phyloP scores from a whole-genome alignment of 2,329 filamentous ascomycete species.

The Colletotrichum spinosum region DNA sequence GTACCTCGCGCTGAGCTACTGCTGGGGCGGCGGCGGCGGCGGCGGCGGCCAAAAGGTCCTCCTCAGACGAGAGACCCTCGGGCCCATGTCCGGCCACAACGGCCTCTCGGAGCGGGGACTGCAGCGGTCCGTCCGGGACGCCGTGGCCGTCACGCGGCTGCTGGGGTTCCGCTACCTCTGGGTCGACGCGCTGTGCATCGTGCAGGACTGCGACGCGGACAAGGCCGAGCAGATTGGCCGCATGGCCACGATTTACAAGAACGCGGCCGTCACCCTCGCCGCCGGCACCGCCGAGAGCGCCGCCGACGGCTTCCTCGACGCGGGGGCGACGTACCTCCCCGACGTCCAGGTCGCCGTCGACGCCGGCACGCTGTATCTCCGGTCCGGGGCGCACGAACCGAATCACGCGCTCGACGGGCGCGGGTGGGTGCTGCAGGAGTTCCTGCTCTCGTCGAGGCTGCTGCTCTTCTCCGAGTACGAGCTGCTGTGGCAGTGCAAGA shows the following conservation, averaged over 20 bases:
- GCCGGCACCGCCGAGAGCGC: constrained; percentile 5
- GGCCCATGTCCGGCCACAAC: not conserved
- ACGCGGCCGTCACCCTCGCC: constrained; percentile 26
- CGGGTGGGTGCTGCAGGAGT: constrained; percentile 39
- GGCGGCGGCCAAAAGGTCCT: constrained; percentile 13
- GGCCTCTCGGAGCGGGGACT: not conserved
- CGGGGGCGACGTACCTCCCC: constrained; percentile 5
- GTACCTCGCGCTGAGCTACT: constrained; percentile 40
- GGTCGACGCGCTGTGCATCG: constrained; percentile 39
- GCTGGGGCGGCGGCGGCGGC: constrained; percentile 30
- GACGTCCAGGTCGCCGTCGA: not conserved
- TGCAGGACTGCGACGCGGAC: constrained; percentile 37
- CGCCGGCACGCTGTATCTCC: constrained; percentile 11
- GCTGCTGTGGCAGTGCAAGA: constrained; percentile 38
- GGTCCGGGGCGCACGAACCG: constrained; percentile 1
- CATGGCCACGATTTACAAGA: constrained; percentile 35
- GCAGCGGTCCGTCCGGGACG: constrained; percentile 32
- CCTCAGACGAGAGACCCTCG: not conserved
- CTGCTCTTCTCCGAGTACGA: constrained; percentile 38
- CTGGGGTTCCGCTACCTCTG: constrained; percentile 37
- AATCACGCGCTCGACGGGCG: constrained; percentile 30
- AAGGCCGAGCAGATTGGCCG: constrained; percentile 26
- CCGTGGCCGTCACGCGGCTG: constrained; percentile 19
- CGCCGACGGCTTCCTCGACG: constrained; percentile 8
- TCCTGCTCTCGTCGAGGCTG: constrained; percentile 37